Evolutionary conservation across 2,329 filamentous ascomycete species (phyloP).

Genomic region (Neopestalotiopsis sp.): DNA sequence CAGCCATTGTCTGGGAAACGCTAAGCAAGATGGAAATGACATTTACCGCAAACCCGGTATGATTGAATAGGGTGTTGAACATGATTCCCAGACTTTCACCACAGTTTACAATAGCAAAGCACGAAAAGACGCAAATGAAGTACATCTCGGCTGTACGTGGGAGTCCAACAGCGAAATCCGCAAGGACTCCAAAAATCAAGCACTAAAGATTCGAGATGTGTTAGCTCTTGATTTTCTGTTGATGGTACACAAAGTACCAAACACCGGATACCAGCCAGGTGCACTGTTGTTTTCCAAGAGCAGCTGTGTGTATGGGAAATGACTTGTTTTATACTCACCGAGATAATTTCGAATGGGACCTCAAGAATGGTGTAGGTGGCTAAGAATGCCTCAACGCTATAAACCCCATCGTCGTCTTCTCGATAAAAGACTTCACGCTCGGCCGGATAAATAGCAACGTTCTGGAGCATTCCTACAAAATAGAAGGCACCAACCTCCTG

Average conservation of each 20-base stretch:
- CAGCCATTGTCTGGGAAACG: constrained; percentile 73
- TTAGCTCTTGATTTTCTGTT: no score
- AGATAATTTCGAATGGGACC: constrained; percentile 72
- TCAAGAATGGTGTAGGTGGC: constrained; percentile 73
- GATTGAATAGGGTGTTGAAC: constrained; percentile 77
- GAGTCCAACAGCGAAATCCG: constrained; percentile 68
- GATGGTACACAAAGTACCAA: no score
- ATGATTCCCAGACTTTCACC: constrained; percentile 80
- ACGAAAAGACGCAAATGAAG: constrained; percentile 70
- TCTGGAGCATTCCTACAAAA: constrained; percentile 80
- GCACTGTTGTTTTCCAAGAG: no score
- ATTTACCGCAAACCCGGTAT: constrained; percentile 79
- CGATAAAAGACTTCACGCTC: constrained; percentile 80
- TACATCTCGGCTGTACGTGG: constrained; percentile 67
- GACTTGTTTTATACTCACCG: constrained; percentile 27
- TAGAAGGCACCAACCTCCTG: constrained; percentile 75
- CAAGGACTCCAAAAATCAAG: constrained; percentile 68
- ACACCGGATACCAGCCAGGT: no score
- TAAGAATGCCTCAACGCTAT: constrained; percentile 74
- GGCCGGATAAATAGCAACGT: constrained; percentile 74
- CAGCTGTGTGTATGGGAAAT: no score
- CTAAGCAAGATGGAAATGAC: constrained; percentile 72
- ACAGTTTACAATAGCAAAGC: constrained; percentile 75
- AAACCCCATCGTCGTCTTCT: constrained; percentile 76
- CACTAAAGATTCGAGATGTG: constrained; percentile 32